Base-by-base conservation (phyloP, 805 yeast species). In the Pichia phayaonensis region DNA sequence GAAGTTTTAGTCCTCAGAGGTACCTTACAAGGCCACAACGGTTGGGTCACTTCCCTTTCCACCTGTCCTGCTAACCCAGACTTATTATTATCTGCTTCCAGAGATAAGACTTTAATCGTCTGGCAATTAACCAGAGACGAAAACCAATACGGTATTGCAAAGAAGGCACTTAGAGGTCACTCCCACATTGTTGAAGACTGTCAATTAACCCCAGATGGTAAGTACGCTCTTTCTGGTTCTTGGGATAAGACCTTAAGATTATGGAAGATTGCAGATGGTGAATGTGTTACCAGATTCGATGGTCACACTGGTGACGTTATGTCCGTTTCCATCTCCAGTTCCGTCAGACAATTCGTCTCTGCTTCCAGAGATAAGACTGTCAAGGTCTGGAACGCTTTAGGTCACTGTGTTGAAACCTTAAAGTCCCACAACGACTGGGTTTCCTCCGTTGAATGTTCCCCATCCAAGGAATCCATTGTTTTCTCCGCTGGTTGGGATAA, bases 231-330 rank as follows among this genome's bases (percentile, higher is more conserved):
- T 73, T 94, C 99, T 60, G 97, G 95, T 69, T 94, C 99, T 67
- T 94, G 99, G 99, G 99, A 94, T 76, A 89, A 86, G 81, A 90
- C 99, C 71, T 81, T 95, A 73, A 92, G 98, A 83, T 84, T 94
- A 71, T 94, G 99, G 99, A 90, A 89, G 74, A 81, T 94, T 68
- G 84, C 83, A 72, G 80, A 90, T 66, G 99, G 98, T 80, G 88
- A 83, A 75, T 83, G 90, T 70, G 79, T 90, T 74, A 82, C 82
- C 73, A 90, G 97, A 79, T 94, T 92, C 72, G 96, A 85, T 64
- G 99, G 99, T 70, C 99, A 94, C 95, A 82, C 81, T 63, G 87
- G 90, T 70, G 99, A 94, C 74, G 99, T 94, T 63, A 78, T 90
- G 77, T 90, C 98, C 58, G 97, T 92, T 68, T 87, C 97, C 64